Evolutionary conservation across 2,329 filamentous ascomycete genomes (phyloP), one percentile per base, ranked within the genome.

Genomic region (Aaosphaeria pasadenensis): DNA sequence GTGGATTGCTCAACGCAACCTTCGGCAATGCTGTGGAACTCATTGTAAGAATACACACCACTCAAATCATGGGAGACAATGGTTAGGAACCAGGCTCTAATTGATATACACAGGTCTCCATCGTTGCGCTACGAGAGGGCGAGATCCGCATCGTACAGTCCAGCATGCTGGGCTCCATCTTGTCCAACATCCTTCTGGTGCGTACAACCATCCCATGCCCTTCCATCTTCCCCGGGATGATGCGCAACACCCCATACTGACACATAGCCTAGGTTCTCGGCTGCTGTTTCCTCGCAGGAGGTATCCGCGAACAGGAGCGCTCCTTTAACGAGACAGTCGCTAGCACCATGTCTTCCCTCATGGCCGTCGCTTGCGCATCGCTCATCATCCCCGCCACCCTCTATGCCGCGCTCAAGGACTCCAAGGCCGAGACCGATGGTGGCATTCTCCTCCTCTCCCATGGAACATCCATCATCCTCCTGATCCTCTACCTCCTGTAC

Each of bases 141-240:
- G 88, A 97, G 73, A 95, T 96, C 65, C 86, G 92, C 61, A 91
- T 97, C 56, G 92, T 97, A n/a, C 94, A 97, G 74, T 88, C 92
- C 17, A 95, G 90, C 55, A 97, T 97, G 91, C 84, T 97, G 32
- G 92, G 94, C 42, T 95, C 89, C 63, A 95, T 97, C 59, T 78
- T 97, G 36, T 96, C 92, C 56, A 97, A 97, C 71, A 86, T 96
- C 55, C 80, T 97, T 6, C 83, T 97, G 24, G 92, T 69, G 55
- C 58, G 63, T 60, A 43, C 3, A 24, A 24, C 17, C 17, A 24
- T 24, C 3, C 17, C 17, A 24, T 24, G 17, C 17, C 17, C 17
- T 24, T 24, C 17, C 17, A 2, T 24, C 17, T 24, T n/a, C n/a
- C 17, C 17, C 3, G 17, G 17, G 17, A 24, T 24, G 17, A 24